Evolutionary conservation across 805 yeast species (phyloP).

Genomic region (Candida khao-thaluensis): DNA sequence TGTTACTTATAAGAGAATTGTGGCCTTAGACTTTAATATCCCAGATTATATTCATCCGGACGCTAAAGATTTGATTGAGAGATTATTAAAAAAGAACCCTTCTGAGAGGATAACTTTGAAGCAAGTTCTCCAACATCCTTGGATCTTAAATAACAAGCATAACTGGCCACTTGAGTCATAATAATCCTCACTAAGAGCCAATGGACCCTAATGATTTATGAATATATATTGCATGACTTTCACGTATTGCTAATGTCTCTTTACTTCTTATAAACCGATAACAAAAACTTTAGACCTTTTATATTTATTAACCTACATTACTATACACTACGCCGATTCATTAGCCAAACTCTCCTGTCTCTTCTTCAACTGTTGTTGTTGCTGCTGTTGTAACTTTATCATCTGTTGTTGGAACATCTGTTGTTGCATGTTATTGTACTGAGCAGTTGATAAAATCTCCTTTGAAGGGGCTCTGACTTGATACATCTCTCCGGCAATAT

Average conservation of each 20-base stretch:
- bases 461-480: conserved; percentile 48
- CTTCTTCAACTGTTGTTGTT: conserved; percentile 30
- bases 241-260: no score
- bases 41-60: conserved; percentile 70
- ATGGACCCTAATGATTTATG: conserved; percentile 5
- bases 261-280: no score
- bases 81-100: conserved; percentile 68
- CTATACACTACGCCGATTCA: conserved; percentile 9
- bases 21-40: conserved; percentile 68
- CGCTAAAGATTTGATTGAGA: conserved; percentile 71
- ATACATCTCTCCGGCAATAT: conserved; percentile 59
- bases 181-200: no score
- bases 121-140: conserved; percentile 73
- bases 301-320: conserved; percentile 7
- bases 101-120: conserved; percentile 57
- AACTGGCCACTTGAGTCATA: conserved; percentile 47
- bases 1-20: conserved; percentile 77
- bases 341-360: conserved; percentile 14
- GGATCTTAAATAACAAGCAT: conserved; percentile 69
- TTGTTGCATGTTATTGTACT: conserved; percentile 42
- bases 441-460: conserved; percentile 42
- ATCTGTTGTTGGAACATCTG: conserved; percentile 46
- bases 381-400: conserved; percentile 39
- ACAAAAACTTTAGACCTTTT: no score
- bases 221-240: conserved; percentile 1